Conservation (phyloP, 2,329 filamentous ascomycete species). For the Plenodomus lindquistii region DNA sequence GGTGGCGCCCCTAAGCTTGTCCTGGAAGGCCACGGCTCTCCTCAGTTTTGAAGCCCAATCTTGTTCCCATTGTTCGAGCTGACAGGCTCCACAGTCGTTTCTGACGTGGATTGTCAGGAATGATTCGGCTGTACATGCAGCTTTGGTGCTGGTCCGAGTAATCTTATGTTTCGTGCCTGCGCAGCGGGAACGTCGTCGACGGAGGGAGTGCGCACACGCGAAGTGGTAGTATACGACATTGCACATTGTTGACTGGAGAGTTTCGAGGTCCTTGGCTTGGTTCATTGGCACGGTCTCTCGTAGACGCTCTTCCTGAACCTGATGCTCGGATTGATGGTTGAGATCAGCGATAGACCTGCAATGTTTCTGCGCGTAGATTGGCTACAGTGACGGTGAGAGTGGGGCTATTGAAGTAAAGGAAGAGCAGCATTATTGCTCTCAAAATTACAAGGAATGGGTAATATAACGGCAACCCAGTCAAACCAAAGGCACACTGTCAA, state of each 20-base stretch:
- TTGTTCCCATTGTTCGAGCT: constrained; percentile 20
- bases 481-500: too few species aligned
- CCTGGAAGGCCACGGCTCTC: constrained; percentile 16
- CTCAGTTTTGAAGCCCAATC: constrained; percentile 17
- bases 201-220: constrained; percentile 36
- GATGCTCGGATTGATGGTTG: background rate
- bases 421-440: too few species aligned
- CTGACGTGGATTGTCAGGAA: constrained; percentile 24
- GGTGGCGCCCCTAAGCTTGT: constrained; percentile 3
- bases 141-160: constrained; percentile 9
- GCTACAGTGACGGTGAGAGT: background rate
- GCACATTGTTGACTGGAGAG: constrained; percentile 39
- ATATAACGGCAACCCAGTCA: too few species aligned
- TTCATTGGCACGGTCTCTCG: too few species aligned
- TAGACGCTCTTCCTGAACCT: too few species aligned
- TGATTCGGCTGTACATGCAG: constrained; percentile 31
- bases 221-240: constrained; percentile 39
- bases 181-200: constrained; percentile 38
- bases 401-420: too few species aligned
- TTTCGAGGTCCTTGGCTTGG: too few species aligned
- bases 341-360: background rate
- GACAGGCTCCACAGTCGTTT: constrained; percentile 26
- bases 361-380: background rate
- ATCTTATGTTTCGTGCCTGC: constrained; percentile 35
- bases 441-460: too few species aligned